Evolutionary conservation across 768 basidiomycete species (phyloP).

Genomic region (Clavulina sp.): DNA sequence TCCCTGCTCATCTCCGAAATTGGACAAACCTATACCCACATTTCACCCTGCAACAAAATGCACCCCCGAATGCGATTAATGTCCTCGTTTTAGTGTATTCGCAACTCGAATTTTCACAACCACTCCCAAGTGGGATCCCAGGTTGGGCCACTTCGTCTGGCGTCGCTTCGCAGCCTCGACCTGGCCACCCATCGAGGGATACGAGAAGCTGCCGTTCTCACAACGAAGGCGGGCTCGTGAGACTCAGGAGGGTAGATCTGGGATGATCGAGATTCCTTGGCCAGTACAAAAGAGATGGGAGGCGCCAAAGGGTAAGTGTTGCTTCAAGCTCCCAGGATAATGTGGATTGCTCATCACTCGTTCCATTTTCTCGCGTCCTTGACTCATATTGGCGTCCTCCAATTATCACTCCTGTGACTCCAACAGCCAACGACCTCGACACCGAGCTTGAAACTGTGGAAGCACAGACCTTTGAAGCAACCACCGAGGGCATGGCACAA

Average conservation of each 20-base stretch:
- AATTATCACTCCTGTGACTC: background rate
- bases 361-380: slow-evolving; percentile 7
- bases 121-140: slow-evolving; percentile 39
- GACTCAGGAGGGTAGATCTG: slow-evolving; percentile 19
- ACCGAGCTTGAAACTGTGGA: slow-evolving; percentile 20
- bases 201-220: slow-evolving; percentile 19
- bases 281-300: slow-evolving; percentile 24
- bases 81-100: slow-evolving; percentile 39
- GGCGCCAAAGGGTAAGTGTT: background rate
- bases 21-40: background rate
- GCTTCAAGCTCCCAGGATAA: background rate
- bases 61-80: background rate
- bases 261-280: slow-evolving; percentile 40
- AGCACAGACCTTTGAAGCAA: background rate
- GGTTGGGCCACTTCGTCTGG: slow-evolving; percentile 47
- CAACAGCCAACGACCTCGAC: slow-evolving; percentile 24
- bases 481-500: slow-evolving; percentile 4
- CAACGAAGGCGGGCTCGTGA: slow-evolving; percentile 22
- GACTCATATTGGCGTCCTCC: slow-evolving; percentile 2
- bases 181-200: no score
- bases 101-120: slow-evolving; percentile 52
- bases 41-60: background rate
- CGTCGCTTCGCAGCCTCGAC: slow-evolving; percentile 52
- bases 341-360: slow-evolving; percentile 3
- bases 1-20: background rate